Base-by-base conservation (phyloP, 768 basidiomycete species). In the Cyclocybe aegerita region DNA sequence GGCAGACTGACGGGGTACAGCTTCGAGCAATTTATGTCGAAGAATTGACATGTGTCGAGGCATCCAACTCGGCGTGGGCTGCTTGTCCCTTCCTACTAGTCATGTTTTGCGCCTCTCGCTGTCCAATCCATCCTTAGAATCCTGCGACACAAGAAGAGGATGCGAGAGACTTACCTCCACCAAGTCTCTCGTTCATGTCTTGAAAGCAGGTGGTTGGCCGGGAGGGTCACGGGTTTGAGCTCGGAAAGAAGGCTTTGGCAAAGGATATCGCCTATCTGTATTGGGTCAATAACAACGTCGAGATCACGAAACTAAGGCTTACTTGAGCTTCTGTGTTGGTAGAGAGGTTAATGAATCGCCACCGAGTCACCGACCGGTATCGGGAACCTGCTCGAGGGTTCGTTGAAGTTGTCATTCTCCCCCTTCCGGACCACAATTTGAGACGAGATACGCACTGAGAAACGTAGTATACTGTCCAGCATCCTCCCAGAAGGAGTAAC, bases 321-420 rank as follows among this genome's bases (percentile, higher is more conserved):
- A 85, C 83, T 60, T 70, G 62, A 7, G 77, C 71, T 68, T 94
- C 90, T 23, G 66, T 68, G 45, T 73, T 72, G 0, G 77, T 76
- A 37, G 77, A 77, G 3, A 86, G 76, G 61, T 90, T 87, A 81
- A 98, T 96, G 64, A 95, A 97, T 15, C 95, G 70, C 80, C 86
- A 87, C 49, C n/a, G n/a, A n/a, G n/a, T n/a, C n/a, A n/a, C n/a
- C 95, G 72, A 0, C 93, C 92, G 0, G 92, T 95, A 63, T 94
- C 87, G 2, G 88, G 84, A 0, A 93, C 89, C 61, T 81, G 77
- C 64, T 98, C 94, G 23, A 95, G 74, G 60, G 91, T 94, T 54
- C 10, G 31, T 36, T 8, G 12, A 4, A n/a, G 15, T n/a, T 7
- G 9, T 45, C 38, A 29, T 11, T 38, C 30, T 33, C 30, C n/a